Evolutionary conservation across 805 yeast genomes (phyloP), one percentile per base, ranked within the genome.

Genomic region (Zygotorulaspora danielsina): DNA sequence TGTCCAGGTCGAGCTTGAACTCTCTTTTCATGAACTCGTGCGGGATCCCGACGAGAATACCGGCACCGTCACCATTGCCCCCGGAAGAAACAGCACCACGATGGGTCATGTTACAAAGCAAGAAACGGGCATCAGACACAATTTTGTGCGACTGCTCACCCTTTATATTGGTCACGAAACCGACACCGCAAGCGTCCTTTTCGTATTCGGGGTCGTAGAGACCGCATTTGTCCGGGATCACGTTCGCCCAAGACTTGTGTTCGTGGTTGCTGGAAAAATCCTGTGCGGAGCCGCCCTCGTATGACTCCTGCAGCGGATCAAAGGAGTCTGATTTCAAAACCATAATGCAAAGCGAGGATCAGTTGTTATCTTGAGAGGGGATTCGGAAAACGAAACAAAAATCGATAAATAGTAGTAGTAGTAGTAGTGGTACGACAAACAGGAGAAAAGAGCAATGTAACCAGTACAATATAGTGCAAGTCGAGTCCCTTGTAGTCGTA

Each of bases 61-160:
- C 98, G 19, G 98, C 98, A 66, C 98, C 98, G 62, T 90, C 98
- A 66, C 98, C 98, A 63, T 90, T 96, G 16, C 97, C 95, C 59
- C 89, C 96, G 1, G 87, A 73, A 44, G 96, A 95, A 45, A 89
- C 96, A 28, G 97, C 97, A 61, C 98, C 98, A 69, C 98, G 79
- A 66, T 90, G 98, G 46, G 97, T 85, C 98, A 90, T 93, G 69
- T 93, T 90, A 70, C 97, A 89, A 39, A 90, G 78, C 55, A 90
- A 70, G 59, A 76, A 78, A 51, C 79, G 72, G 29, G 96, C 96
- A 68, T 93, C 97, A 29, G 94, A 79, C 44, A 90, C 88, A 53
- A 90, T 87, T 61, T 89, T 88, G 70, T 93, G 98, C 38, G 94
- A 81, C 19, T 79, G 76, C 20, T 72, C 61, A 41, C 97, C 97